Evolutionary conservation across 257 asterid species (phyloP), one percentile per base, ranked within the genome.

Genomic region (Hygrophila difformis): DNA sequence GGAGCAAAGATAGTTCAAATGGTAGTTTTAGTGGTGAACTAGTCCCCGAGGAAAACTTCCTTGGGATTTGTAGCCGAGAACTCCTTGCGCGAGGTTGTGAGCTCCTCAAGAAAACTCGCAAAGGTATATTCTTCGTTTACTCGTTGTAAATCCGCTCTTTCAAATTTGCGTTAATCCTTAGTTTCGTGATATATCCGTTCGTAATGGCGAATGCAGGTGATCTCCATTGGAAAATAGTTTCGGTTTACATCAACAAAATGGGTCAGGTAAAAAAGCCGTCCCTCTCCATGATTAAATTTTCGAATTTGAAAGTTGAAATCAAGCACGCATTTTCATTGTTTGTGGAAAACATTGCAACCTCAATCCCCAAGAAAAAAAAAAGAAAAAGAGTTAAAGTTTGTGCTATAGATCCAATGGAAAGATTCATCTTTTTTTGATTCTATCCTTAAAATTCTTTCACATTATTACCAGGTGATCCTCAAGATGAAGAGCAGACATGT

Each of bases 401-500:
- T 8, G 21, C 46, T 26, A 37, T 14, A 36, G 56, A 45, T 53
- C 10, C 22, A 44, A 20, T 29, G 56, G 49, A 38, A 39, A 13
- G 69, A 61, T 51, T 53, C 67, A 49, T 43, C 60, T 43, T 47
- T 61, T 43, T 44, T 61, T 65, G 35, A 15, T 66, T 62, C 57
- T 64, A 44, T 54, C 53, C 59, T 34, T 44, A 50, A 53, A 55
- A 51, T 47, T 36, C 63, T 66, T 70, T 56, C 44, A 43, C 46
- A 61, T 26, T 18, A 40, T n/a, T n/a, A n/a, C n/a, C 65, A 84
- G 94, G 94, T 84, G 22, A 66, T 62, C 71, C 59, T 84, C 60
- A 84, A 84, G 78, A 91, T 82, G 95, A 91, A 86, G 85, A 91
- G 99, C 47, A 83, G 78, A 34, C 96, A 86, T 47, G 93, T 78